phyloP scores from a whole-genome alignment of 2,329 filamentous ascomycete genomes.

The Botrytis squamosa region DNA sequence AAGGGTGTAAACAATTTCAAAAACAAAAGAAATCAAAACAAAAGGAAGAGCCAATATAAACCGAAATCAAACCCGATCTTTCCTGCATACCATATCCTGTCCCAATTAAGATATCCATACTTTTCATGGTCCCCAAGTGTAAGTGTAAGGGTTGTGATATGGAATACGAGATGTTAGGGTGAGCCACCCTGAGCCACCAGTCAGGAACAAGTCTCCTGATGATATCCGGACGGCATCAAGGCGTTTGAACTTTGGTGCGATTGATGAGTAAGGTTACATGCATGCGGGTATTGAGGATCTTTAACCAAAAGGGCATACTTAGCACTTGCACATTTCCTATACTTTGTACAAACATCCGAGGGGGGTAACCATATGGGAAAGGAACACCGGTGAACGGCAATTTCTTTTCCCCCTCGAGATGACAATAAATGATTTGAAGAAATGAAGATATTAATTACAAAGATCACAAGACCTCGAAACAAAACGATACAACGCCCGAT shows the following conservation, averaged over 20 bases:
- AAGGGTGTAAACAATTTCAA: neutral
- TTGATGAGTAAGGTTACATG: neutral
- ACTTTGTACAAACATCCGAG: neutral
- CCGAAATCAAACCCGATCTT: neutral
- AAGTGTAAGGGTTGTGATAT: constrained; percentile 1
- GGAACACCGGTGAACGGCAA: neutral
- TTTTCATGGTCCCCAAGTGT: neutral
- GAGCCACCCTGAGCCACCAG: constrained; percentile 10
- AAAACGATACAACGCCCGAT: too few relatives aligned
- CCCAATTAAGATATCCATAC: neutral
- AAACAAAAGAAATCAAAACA: neutral
- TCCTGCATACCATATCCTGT: neutral
- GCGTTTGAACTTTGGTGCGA: neutral
- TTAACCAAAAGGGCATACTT: neutral
- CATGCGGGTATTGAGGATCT: neutral
- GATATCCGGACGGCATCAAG: neutral
- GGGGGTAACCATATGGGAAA: neutral
- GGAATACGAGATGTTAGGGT: constrained; percentile 2
- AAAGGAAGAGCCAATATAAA: neutral
- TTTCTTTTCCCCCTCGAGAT: neutral
- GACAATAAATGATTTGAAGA: neutral
- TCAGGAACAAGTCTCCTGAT: neutral
- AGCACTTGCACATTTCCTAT: neutral
- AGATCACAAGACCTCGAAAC: neutral
- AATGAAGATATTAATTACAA: neutral